These are phyloP conservation scores for Tulasnella calospora DNA, from an alignment of 768 basidiomycete species.

Conservation along the genomic window DNA sequence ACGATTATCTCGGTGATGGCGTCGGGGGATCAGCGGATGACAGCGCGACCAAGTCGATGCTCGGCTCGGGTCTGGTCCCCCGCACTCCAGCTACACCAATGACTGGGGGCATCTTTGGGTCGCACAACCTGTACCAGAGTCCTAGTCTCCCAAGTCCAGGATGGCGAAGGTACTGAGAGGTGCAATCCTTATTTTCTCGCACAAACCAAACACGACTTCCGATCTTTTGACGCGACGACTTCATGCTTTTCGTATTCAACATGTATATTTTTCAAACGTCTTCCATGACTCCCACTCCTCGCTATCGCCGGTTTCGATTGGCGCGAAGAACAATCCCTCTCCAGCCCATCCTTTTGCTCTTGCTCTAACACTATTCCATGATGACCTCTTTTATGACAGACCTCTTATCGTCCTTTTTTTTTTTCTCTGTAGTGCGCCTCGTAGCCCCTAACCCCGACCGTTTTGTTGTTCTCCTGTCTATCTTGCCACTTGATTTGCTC, in stretches of 20 bases:
- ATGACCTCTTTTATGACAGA: not conserved
- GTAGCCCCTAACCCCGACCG: not conserved
- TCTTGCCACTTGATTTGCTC: not conserved
- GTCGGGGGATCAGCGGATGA: slow-evolving; percentile 17
- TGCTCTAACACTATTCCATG: not conserved
- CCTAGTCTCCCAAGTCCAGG: slow-evolving; percentile 46
- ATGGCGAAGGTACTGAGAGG: slow-evolving; percentile 19
- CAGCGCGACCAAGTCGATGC: slow-evolving; percentile 5
- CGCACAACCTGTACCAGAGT: slow-evolving; percentile 60
- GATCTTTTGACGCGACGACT: not conserved
- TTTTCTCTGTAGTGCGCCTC: not conserved
- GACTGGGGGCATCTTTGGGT: slow-evolving; percentile 61
- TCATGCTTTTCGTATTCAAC: not conserved
- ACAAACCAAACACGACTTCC: not conserved
- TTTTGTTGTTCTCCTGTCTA: not conserved
- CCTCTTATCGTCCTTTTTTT: not conserved
- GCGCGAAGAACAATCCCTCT: not conserved
- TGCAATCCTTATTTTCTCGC: not conserved
- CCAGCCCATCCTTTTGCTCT: not conserved
- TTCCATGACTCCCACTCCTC: not conserved
- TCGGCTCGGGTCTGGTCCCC: slow-evolving; percentile 10
- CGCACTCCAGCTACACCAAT: slow-evolving; percentile 24
- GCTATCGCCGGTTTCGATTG: slow-evolving; percentile 16
- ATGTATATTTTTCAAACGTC: not conserved
- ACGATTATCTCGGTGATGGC: slow-evolving; percentile 16